Evolutionary conservation across 257 asterid species (phyloP).

Genomic region (Misopates orontium): DNA sequence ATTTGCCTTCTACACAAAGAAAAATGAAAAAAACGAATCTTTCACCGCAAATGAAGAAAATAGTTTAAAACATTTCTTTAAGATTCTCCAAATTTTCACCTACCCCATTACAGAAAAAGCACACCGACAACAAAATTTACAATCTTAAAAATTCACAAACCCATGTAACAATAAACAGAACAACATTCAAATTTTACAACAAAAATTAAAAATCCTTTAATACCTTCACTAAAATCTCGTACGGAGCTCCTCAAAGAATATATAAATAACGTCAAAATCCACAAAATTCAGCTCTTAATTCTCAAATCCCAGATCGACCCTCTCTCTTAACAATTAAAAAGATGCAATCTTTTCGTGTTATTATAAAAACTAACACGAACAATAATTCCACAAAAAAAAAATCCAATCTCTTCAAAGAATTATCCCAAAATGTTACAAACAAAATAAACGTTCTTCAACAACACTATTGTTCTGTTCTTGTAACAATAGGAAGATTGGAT

Average conservation of each 20-base stretch:
- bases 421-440: conserved; percentile 15
- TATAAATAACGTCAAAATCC: background rate
- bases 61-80: too few species aligned
- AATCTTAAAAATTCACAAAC: too few species aligned
- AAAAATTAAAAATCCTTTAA: background rate
- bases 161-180: too few species aligned
- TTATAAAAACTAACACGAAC: too few species aligned
- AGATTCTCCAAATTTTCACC: too few species aligned
- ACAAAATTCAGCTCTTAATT: background rate
- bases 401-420: conserved; percentile 2
- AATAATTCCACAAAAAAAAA: background rate
- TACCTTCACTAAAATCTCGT: background rate
- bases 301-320: background rate
- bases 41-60: background rate
- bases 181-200: too few species aligned
- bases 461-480: background rate
- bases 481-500: conserved; percentile 43
- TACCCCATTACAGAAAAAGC: too few species aligned
- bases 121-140: too few species aligned
- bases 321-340: too few species aligned
- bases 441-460: too few species aligned
- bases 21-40: background rate
- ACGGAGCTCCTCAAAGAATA: background rate
- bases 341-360: too few species aligned
- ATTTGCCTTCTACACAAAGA: too few species aligned